Base-by-base conservation (phyloP, 495 filamentous ascomycete species). In the Aspergillus nidulans region DNA sequence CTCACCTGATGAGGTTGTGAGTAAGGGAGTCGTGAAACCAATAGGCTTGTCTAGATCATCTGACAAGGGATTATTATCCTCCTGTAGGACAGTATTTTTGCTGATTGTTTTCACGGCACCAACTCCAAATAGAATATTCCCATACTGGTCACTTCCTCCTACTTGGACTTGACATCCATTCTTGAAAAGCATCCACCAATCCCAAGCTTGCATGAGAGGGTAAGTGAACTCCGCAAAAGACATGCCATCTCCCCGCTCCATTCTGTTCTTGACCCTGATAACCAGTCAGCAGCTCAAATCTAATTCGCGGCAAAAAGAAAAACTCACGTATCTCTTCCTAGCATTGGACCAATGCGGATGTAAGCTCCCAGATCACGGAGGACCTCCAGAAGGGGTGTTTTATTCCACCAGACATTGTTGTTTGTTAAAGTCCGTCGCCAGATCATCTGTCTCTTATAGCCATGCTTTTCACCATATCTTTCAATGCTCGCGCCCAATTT, bases 141-240 rank as follows among this genome's bases (percentile, higher is more conserved):
- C 94, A 68, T 84, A 99, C 69, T 99, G 94, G 67, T 99, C 94
- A 24, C 90, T 87, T 40, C 94, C 94, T 48, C 94, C 94, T 39
- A 99, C 91, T 68, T 98, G 89, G 60, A 94, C 79, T 61, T 88
- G 86, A 8, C 88, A 76, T 32, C 78, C 81, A 23, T 80, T 77
- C 20, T 34, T 72, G 65, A 63, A 87, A 91, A 97, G 75, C 50
- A 84, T 69, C 87, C 88, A 97, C 85, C 91, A 99, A 69, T 99
- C 94, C 85, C 91, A 97, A n/a, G 85, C 88, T 68, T 99, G 94
- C 59, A 99, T 79, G 20, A 97, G 67, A 13, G 95, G 94, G 60
- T 99, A 99, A 2, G 82, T 77, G 66, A 99, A 96, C 69, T 99
- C 94, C 18, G 89, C 85, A 60, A 92, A 89, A 8, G 92, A 94